Base-by-base conservation (phyloP, 2,329 filamentous ascomycete genomes). In the Trichoderma semiorbis region DNA sequence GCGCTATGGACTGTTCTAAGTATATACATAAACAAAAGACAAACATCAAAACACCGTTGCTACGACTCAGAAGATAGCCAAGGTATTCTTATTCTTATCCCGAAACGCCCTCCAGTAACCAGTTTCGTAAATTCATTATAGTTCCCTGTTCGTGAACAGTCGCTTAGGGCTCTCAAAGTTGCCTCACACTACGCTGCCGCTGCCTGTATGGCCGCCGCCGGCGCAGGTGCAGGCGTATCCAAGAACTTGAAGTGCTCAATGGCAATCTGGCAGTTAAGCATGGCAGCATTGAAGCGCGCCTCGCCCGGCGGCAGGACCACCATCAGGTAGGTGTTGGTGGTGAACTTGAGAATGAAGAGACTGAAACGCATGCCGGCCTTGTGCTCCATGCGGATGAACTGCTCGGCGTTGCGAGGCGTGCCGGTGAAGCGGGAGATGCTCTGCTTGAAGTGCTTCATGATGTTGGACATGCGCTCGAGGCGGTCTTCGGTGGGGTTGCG, bases 361-460 rank as follows among this genome's bases (percentile, higher is more conserved):
- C 94, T 97, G 84, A 98, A 98, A 72, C 88, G 88, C 58, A 89
- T 85, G 70, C 87, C 87, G 70, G 92, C 91, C 81, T 94, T 95
- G 82, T 95, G 90, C 81, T 94, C 92, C 84, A 95, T 91, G 76
- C 93, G 87, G 61, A 90, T 89, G 77, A 95, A 95, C 81, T 94
- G 92, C 81, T 94, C 93, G 5, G 91, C 91, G 74, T 92, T 93
- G 68, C 92, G 91, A n/a, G 92, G 92, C 30, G 92, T 92, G 63
- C 92, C 92, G 1, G 92, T 94, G 81, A 93, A 94, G 76, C 92
- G 90, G 70, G 89, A 91, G 73, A 89, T 88, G 74, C 85, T 89
- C 84, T 98, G 95, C 85, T 98, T 99, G 85, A 98, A 98, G 72
- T 95, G 95, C 84, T 99, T 99, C 83, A 99, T 92, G 78, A 99